Evolutionary conservation across 2,329 filamentous ascomycete genomes (phyloP), one percentile per base, ranked within the genome.

Genomic region (Fusarium guadeloupense): DNA sequence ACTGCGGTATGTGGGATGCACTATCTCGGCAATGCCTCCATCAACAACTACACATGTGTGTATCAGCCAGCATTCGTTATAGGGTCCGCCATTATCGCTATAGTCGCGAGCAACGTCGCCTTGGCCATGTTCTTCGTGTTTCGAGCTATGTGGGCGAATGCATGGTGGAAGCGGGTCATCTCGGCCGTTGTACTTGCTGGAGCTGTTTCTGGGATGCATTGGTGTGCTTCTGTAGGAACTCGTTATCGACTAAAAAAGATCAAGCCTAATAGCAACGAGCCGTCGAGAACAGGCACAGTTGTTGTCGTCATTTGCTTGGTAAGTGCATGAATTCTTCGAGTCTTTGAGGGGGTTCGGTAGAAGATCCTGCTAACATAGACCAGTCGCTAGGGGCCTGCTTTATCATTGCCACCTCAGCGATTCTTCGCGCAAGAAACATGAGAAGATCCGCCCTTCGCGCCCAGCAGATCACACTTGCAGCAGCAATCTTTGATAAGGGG

Each of bases 201-300:
- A n/a, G 91, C 89, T 23, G 90, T 95, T 2, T 93, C 89, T 4
- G 90, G 90, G 1, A 95, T 96, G 92, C 92, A 96, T 74, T 96
- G 91, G 89, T 89, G 89, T 49, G 92, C 89, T 14, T 83, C 89
- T 4, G 82, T 85, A 10, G 90, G 90, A 5, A 95, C 91, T 2
- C 72, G 75, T 10, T 95, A 93, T 71, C 81, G 81, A 26, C 74
- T 91, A 42, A 73, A 82, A 59, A 71, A 79, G 34, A 71, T 82
- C 13, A 59, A 30, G 28, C n/a, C n/a, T n/a, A n/a, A n/a, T n/a
- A n/a, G n/a, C n/a, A n/a, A n/a, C n/a, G n/a, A n/a, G n/a, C n/a
- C n/a, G n/a, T n/a, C n/a, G n/a, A 58, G 51, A 13, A 6, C 56
- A 4, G 54, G 51, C 42, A 91, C 89, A 23, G 83, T 92, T 6